Evolutionary conservation across 192 early-diverging fungal species (phyloP).

Genomic region (Mortierella alpina): DNA sequence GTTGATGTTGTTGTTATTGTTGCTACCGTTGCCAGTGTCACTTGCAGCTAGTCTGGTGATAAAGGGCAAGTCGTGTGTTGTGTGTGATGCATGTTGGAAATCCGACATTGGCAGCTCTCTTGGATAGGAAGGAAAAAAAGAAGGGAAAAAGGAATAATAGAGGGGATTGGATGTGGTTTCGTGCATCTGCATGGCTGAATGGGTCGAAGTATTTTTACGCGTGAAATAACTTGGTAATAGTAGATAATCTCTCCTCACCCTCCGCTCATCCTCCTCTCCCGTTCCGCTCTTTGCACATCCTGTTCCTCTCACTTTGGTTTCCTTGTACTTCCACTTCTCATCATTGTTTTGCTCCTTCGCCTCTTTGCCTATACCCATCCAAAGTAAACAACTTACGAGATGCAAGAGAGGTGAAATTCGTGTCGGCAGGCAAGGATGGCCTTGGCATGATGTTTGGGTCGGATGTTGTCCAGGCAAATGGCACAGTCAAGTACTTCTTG

Average conservation of each 20-base stretch:
- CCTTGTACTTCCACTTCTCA: not conserved
- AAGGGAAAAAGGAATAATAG: no score
- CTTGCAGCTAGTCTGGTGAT: no score
- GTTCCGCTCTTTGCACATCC: not conserved
- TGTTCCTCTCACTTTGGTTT: not conserved
- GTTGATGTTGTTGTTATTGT: no score
- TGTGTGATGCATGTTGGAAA: no score
- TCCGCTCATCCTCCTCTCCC: not conserved
- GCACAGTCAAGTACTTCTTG: conserved; percentile 29
- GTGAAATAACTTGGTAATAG: not conserved
- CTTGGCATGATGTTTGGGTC: conserved; percentile 42
- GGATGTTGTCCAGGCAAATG: conserved; percentile 45
- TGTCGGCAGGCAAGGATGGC: conserved; percentile 48
- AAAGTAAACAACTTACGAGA: conserved; percentile 35
- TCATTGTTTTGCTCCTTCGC: not conserved
- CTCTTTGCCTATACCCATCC: not conserved
- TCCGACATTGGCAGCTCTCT: no score
- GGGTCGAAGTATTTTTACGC: no score
- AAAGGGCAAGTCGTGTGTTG: no score
- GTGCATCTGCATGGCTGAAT: no score
- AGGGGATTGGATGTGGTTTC: no score
- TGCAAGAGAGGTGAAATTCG: conserved; percentile 53
- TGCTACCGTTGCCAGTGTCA: no score
- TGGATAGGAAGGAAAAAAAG: no score
- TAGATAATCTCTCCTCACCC: not conserved